Percentiles rank a stretch among this genome's conserved stretches.
Evolutionary conservation across 2,329 filamentous ascomycete genomes (phyloP).

Genomic region (Orbilia oligospora): DNA sequence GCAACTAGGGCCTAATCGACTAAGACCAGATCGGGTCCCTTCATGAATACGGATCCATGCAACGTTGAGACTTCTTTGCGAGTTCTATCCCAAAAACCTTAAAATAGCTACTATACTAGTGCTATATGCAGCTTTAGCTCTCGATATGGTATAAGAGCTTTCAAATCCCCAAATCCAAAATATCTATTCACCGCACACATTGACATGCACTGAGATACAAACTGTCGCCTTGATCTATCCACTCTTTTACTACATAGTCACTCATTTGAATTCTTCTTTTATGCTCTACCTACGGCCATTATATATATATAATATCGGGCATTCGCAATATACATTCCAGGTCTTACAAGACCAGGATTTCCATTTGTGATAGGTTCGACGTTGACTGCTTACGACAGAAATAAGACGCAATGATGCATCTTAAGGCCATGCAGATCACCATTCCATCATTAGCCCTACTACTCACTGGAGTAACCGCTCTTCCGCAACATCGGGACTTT

Average conservation of each 20-base stretch:
- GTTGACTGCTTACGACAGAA: too few relatives aligned
- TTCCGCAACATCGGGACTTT: neutral
- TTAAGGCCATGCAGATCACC: neutral
- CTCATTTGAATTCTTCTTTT: too few relatives aligned
- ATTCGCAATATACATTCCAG: too few relatives aligned
- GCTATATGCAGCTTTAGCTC: neutral
- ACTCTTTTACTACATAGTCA: too few relatives aligned
- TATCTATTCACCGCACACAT: too few relatives aligned
- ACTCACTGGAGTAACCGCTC: neutral
- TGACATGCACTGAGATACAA: too few relatives aligned
- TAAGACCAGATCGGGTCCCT: neutral
- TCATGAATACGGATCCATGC: neutral
- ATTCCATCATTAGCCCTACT: neutral
- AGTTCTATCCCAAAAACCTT: neutral
- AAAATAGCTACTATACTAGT: neutral
- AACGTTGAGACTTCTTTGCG: neutral
- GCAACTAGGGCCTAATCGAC: neutral
- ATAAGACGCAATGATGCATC: neutral
- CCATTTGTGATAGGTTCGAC: too few relatives aligned
- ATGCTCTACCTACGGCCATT: too few relatives aligned
- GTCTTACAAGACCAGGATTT: too few relatives aligned
- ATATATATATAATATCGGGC: too few relatives aligned
- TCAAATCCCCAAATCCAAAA: too few relatives aligned
- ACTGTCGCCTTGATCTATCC: too few relatives aligned
- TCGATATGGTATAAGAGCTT: neutral